Base-by-base conservation (phyloP, 2,329 filamentous ascomycete species). In the Rutstroemia sp. region DNA sequence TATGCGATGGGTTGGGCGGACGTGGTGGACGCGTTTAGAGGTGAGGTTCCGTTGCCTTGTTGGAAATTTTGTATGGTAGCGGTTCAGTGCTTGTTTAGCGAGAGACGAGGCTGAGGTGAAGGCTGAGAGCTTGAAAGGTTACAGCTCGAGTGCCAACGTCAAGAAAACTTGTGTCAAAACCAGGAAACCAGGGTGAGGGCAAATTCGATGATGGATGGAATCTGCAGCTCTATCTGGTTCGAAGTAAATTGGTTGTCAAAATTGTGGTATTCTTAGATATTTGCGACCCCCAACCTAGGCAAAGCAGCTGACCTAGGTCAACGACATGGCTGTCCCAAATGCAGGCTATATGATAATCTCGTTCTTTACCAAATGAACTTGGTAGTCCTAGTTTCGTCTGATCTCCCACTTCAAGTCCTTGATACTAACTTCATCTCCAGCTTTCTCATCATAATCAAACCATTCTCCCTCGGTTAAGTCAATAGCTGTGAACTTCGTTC, bases 391-490 rank as follows among this genome's bases (percentile, higher is more conserved):
- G 53, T 67, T 69, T 55, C 66, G 67, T 30, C 65, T 60, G 42
- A 99, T 87, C 63, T 91, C 86, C 90, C 91, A 99, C 60, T 82
- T 88, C 55, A 96, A 72, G 30, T 94, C 89, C 70, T 90, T 92
- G 70, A 96, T 91, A 71, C 89, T 94, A 48, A 96, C 92, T 72
- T 97, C 92, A 50, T 95, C 89, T 0, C 86, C 80, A 0, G 89
- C 81, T 76, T 97, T 96, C 73, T 97, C 92, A 64, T 97, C 92
- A 67, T 97, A 99, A 65, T 97, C 92, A 72, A 88, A 99, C 94
- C 94, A 99, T 66, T 99, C 94, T 25, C 89, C 92, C 27, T 99
- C 94, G 0, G 77, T 76, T 55, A 99, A 73, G 64, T 97, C 92
- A 54, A 97, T 88, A 5, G 74, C 83, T 0, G 82, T 78, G 68